Evolutionary conservation across 2,329 filamentous ascomycete species (phyloP).

Genomic region (Cytospora mali): DNA sequence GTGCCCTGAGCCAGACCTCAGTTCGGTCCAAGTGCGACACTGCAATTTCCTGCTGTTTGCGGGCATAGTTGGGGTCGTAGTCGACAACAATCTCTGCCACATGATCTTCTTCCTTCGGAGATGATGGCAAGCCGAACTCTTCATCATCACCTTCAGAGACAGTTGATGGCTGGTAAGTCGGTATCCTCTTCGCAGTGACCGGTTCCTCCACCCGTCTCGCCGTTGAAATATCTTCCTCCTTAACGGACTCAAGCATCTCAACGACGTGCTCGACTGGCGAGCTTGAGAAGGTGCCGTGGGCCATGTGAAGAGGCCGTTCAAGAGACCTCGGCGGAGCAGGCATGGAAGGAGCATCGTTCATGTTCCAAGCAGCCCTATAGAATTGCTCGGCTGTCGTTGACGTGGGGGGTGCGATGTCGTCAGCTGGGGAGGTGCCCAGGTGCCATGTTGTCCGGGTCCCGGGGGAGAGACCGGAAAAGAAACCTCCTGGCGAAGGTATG

Average conservation of each 20-base stretch:
- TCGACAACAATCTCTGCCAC: constrained; percentile 68
- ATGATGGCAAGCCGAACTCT: constrained; percentile 39
- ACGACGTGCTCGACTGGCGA: constrained; percentile 68
- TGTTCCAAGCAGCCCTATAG: constrained; percentile 80
- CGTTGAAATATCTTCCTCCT: constrained; percentile 66
- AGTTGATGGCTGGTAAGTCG: constrained; percentile 32
- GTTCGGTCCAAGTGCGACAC: constrained; percentile 82
- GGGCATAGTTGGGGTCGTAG: constrained; percentile 75
- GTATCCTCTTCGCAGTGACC: constrained; percentile 37
- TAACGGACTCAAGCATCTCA: constrained; percentile 56
- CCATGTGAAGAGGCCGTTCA: constrained; percentile 42
- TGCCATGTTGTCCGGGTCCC: constrained; percentile 83
- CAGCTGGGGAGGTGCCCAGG: constrained; percentile 50
- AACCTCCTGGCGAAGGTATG: constrained; percentile 87
- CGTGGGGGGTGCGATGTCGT: constrained; percentile 66
- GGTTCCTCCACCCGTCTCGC: constrained; percentile 48
- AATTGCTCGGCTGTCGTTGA: constrained; percentile 92
- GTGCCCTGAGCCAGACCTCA: constrained; percentile 81
- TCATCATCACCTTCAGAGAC: constrained; percentile 38
- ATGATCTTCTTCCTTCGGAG: constrained; percentile 56
- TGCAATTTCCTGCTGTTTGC: constrained; percentile 71
- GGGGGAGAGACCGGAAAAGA: constrained; percentile 83
- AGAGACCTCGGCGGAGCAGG: constrained; percentile 36
- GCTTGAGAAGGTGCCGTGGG: constrained; percentile 42
- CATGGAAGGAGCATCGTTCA: constrained; percentile 40